Evolutionary conservation across 2,329 filamentous ascomycete species (phyloP).

Genomic region (Colletotrichum higginsianum): DNA sequence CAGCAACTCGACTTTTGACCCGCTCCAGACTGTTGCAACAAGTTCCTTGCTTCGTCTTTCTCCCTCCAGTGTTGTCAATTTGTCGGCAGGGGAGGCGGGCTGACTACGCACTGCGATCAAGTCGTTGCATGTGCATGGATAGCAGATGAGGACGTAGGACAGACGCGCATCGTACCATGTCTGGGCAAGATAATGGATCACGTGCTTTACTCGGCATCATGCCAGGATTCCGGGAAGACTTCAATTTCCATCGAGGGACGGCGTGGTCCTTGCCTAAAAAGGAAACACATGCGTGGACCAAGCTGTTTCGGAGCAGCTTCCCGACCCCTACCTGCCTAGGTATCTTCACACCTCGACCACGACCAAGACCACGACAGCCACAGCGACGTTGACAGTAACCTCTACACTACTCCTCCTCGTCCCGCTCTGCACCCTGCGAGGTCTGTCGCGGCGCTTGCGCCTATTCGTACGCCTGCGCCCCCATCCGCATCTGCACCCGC

Average conservation of each 20-base stretch:
- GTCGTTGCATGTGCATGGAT: background rate
- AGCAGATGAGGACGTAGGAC: no score
- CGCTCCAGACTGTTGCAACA: background rate
- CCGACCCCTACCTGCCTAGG: conserved; percentile 13
- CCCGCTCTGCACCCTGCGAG: no score
- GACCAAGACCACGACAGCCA: background rate
- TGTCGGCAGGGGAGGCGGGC: background rate
- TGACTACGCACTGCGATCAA: background rate
- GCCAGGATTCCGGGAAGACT: background rate
- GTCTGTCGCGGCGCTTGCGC: no score
- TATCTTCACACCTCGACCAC: no score
- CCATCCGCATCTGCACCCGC: background rate
- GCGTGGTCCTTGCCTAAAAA: conserved; percentile 29
- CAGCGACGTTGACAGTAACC: no score
- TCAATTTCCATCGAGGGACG: conserved; percentile 7
- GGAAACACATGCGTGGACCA: conserved; percentile 37
- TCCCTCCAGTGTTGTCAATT: background rate
- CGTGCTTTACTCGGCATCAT: conserved; percentile 29
- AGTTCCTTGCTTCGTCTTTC: background rate
- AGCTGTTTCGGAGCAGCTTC: conserved; percentile 33
- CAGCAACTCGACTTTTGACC: background rate
- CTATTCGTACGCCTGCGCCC: no score
- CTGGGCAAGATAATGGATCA: background rate
- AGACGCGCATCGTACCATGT: no score
- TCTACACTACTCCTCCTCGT: no score